Base-by-base conservation (phyloP, 176 grass and related monocot genomes). In the Musa troglodytarum region DNA sequence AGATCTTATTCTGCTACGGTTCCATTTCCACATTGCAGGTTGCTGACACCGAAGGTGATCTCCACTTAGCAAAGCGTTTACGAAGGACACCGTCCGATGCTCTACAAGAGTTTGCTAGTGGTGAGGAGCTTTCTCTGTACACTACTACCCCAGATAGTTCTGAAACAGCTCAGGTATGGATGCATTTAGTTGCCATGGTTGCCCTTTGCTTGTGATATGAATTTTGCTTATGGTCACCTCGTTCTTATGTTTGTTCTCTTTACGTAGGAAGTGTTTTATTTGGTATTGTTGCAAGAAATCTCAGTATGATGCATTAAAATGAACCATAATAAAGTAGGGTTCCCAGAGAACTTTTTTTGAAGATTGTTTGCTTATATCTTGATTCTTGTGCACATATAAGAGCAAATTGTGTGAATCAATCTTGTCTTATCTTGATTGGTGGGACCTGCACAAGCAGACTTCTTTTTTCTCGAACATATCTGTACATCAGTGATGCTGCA, bases 81-180 rank as follows among this genome's bases (percentile, higher is more conserved):
- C 86, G 87, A 68, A 78, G 90, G 73, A 80, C 83, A 63, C 76
- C 94, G 17, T 97, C 94, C 88, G 94, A 97, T 63, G 64, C 89
- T 80, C 76, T 97, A 71, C 86, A 88, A 76, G 94, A 97, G 82
- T 84, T 89, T 64, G 86, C 83, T 64, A 97, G 88, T 80, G 90
- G 85, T 2, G 94, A 97, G 68, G 94, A 97, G 77, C 94, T 97
- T 79, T 89, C 94, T 76, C 84, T 97, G 52, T 86, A 90, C 78
- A 80, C 65, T 29, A 76, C 83, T 14, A 21, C 85, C 64, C 89
- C 89, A 85, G 89, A 77, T 77, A 77, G 49, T 12, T 64, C 75
- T 12, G 75, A 77, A 24, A 85, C 82, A 89, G 77, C 79, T 43
- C 73, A 63, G 90, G 75, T 77, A 23, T 52, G 20, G 15, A 10